phyloP scores from a whole-genome alignment of 202 grass and related monocot species.

The Elaeis oleifera region DNA sequence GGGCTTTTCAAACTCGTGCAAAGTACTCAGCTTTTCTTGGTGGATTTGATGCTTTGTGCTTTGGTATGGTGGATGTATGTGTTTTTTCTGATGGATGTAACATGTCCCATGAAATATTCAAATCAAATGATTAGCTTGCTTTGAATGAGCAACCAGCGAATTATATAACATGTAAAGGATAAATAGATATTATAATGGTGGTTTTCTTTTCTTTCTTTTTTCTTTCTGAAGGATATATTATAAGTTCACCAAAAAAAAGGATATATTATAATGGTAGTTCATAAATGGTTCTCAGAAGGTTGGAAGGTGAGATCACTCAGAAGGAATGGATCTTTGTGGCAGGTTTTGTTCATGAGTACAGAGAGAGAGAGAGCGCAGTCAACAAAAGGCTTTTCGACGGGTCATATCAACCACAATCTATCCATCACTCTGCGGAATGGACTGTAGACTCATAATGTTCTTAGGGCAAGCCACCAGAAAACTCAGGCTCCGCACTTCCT shows the following conservation, averaged over 20 bases:
- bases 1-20: constrained; percentile 37
- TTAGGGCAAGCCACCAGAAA: constrained; percentile 4
- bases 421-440: constrained; percentile 10
- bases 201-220: too few species aligned
- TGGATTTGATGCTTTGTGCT: constrained; percentile 16
- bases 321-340: constrained; percentile 1
- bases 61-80: constrained; percentile 6
- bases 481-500: constrained; percentile 2
- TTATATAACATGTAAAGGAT: neutral
- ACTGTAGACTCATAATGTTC: constrained; percentile 11
- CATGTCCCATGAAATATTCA: constrained; percentile 25
- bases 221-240: too few species aligned
- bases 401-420: constrained; percentile 31
- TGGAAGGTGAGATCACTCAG: neutral
- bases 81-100: constrained; percentile 19
- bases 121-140: constrained; percentile 31
- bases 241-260: too few species aligned
- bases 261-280: too few species aligned
- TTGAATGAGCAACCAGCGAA: constrained; percentile 16
- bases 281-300: too few species aligned
- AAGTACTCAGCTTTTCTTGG: constrained; percentile 13
- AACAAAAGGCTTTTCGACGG: constrained; percentile 26
- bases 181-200: too few species aligned
- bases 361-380: constrained; percentile 9
- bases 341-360: neutral